These are phyloP conservation scores for Termitomyces sp. DNA, from an alignment of 768 basidiomycete genomes.

Conservation along the genomic window DNA sequence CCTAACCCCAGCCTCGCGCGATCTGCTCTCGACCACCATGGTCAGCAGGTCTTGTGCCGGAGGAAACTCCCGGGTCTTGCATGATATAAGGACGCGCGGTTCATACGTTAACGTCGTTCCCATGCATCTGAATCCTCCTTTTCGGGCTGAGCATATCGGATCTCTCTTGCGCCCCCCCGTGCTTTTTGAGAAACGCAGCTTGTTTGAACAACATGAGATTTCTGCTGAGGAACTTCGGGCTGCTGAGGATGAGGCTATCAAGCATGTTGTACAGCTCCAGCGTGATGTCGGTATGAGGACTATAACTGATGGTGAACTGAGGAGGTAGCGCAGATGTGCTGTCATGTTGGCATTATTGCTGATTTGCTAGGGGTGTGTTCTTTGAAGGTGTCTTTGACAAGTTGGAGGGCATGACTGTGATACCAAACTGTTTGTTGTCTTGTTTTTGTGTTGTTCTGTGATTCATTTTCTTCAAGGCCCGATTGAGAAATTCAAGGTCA, in stretches of 20 bases:
- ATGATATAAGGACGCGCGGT: too few relatives aligned
- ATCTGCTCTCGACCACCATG: neutral
- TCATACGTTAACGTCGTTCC: neutral
- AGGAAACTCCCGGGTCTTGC: too few relatives aligned
- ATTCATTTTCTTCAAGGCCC: slow-evolving; percentile 25
- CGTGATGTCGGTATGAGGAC: slow-evolving; percentile 47
- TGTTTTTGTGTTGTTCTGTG: neutral
- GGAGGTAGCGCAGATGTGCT: slow-evolving; percentile 19
- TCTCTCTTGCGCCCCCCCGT: slow-evolving; percentile 49
- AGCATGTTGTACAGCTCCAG: slow-evolving; percentile 47
- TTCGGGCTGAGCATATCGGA: slow-evolving; percentile 54
- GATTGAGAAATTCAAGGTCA: slow-evolving; percentile 48
- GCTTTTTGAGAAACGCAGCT: slow-evolving; percentile 42
- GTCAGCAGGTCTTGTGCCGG: too few relatives aligned
- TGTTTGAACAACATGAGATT: slow-evolving; percentile 35
- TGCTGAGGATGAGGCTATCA: slow-evolving; percentile 49
- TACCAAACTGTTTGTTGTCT: slow-evolving; percentile 37
- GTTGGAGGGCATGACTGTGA: slow-evolving; percentile 53
- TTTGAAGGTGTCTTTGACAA: slow-evolving; percentile 65
- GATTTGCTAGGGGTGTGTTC: slow-evolving; percentile 40
- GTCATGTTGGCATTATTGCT: neutral
- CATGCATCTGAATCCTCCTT: slow-evolving; percentile 31
- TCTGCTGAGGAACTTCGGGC: slow-evolving; percentile 35
- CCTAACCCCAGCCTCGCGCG: slow-evolving; percentile 28
- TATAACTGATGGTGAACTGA: slow-evolving; percentile 60